Conservation (phyloP, 2,329 filamentous ascomycete species). For the Alternaria panax region DNA sequence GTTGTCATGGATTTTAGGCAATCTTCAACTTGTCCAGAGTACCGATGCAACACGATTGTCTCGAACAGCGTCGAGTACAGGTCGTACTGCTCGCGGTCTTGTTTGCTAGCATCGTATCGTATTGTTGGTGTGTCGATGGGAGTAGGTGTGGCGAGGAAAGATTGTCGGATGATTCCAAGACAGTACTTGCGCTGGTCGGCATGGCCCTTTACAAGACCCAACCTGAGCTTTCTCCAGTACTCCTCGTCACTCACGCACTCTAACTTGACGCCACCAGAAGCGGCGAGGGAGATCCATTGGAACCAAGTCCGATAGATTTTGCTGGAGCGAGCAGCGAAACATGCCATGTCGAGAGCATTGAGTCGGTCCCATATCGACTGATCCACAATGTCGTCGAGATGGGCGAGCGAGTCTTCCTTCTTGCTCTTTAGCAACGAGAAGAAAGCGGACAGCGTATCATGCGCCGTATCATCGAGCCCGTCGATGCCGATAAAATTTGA, state of each 20-base stretch:
- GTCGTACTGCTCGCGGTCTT: constrained; percentile 48
- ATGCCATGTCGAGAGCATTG: constrained; percentile 23
- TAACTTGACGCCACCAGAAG: constrained; percentile 21
- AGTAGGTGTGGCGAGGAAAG: constrained; percentile 42
- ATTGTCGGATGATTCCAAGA: constrained; percentile 54
- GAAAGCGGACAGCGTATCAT: constrained; percentile 41
- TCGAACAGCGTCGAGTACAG: constrained; percentile 57
- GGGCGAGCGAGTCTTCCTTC: not conserved
- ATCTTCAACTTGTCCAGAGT: constrained; percentile 58
- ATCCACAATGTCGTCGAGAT: constrained; percentile 17
- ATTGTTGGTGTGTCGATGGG: constrained; percentile 38
- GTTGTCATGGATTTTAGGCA: constrained; percentile 54
- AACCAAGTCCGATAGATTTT: constrained; percentile 47
- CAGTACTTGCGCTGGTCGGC: constrained; percentile 57
- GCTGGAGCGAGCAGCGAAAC: constrained; percentile 29
- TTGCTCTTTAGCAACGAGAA: constrained; percentile 22
- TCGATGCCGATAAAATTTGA: constrained; percentile 30
- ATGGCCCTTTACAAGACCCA: constrained; percentile 52
- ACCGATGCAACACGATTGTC: constrained; percentile 58
- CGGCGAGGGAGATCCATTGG: constrained; percentile 43
- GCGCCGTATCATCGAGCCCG: constrained; percentile 28
- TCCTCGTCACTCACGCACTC: constrained; percentile 36
- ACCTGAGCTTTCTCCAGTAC: constrained; percentile 53
- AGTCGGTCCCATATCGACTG: constrained; percentile 36
- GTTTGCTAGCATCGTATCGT: constrained; percentile 23